These are phyloP conservation scores for Penicillium rolfsii DNA, from an alignment of 2,329 filamentous ascomycete genomes.

Conservation along the genomic window DNA sequence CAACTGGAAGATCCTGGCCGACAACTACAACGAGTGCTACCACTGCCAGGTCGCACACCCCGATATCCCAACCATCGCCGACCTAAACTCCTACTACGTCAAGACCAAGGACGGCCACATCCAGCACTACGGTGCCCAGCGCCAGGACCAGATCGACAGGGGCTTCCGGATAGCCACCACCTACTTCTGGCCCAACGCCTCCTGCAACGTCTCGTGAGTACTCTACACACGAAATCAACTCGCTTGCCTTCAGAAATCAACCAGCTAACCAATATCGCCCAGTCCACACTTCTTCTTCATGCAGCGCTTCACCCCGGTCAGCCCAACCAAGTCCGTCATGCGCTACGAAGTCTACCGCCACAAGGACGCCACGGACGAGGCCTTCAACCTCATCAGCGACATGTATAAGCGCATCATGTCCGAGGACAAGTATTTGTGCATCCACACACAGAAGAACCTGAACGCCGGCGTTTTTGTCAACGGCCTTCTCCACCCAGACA, in stretches of 20 bases:
- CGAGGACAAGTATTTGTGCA: slow-evolving; percentile 68
- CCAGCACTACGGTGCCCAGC: slow-evolving; percentile 49
- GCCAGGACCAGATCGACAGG: slow-evolving; percentile 27
- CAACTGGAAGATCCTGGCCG: slow-evolving; percentile 65
- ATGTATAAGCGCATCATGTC: slow-evolving; percentile 69
- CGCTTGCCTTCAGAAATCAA: neutral
- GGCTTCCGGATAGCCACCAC: slow-evolving; percentile 32
- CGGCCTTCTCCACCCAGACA: slow-evolving; percentile 63
- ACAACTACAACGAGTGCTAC: slow-evolving; percentile 64
- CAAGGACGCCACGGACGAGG: slow-evolving; percentile 61
- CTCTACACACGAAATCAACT: neutral
- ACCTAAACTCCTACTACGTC: slow-evolving; percentile 60
- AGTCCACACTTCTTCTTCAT: slow-evolving; percentile 66
- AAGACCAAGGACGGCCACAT: slow-evolving; percentile 55
- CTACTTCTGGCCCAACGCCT: slow-evolving; percentile 43
- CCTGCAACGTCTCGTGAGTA: slow-evolving; percentile 41
- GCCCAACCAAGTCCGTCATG: slow-evolving; percentile 58
- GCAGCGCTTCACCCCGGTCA: slow-evolving; percentile 63
- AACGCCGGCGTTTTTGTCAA: slow-evolving; percentile 65
- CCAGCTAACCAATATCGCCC: slow-evolving; percentile 2
- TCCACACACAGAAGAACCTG: slow-evolving; percentile 63
- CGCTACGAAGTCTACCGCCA: slow-evolving; percentile 68
- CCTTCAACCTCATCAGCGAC: slow-evolving; percentile 61
- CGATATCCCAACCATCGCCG: slow-evolving; percentile 49
- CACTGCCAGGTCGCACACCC: slow-evolving; percentile 34